phyloP scores from a whole-genome alignment of 2,329 filamentous ascomycete genomes.

The Helotiales sp. region DNA sequence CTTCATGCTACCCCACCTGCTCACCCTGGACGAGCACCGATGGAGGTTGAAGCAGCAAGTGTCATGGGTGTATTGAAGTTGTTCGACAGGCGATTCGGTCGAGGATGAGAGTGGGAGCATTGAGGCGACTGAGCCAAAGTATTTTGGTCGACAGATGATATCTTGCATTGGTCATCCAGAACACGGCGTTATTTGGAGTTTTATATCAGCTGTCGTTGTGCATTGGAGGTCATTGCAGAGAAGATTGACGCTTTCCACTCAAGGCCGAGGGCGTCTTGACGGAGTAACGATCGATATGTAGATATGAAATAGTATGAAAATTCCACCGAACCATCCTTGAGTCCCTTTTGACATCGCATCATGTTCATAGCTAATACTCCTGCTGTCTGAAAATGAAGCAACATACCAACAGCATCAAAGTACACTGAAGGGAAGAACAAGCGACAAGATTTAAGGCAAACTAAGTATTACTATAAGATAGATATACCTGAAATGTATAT shows the following conservation, averaged over 20 bases:
- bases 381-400: too few relatives aligned
- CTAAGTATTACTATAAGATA: too few relatives aligned
- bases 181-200: background rate
- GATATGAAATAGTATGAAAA: background rate
- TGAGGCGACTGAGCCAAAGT: too few relatives aligned
- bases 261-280: background rate
- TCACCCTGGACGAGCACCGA: slow-evolving; percentile 50
- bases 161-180: background rate
- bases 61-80: slow-evolving; percentile 84
- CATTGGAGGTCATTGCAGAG: background rate
- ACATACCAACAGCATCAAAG: too few relatives aligned
- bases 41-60: slow-evolving; percentile 80
- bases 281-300: background rate
- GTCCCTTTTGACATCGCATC: too few relatives aligned
- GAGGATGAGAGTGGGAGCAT: slow-evolving; percentile 31
- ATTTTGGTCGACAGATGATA: background rate
- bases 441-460: too few relatives aligned
- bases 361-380: too few relatives aligned
- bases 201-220: background rate
- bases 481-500: too few relatives aligned
- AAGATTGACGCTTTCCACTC: background rate
- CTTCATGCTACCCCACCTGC: slow-evolving; percentile 56
- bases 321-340: too few relatives aligned
- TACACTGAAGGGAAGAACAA: too few relatives aligned
- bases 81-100: slow-evolving; percentile 73